Evolutionary conservation across 768 basidiomycete genomes (phyloP).

Genomic region (Botryobasidium botryosum): DNA sequence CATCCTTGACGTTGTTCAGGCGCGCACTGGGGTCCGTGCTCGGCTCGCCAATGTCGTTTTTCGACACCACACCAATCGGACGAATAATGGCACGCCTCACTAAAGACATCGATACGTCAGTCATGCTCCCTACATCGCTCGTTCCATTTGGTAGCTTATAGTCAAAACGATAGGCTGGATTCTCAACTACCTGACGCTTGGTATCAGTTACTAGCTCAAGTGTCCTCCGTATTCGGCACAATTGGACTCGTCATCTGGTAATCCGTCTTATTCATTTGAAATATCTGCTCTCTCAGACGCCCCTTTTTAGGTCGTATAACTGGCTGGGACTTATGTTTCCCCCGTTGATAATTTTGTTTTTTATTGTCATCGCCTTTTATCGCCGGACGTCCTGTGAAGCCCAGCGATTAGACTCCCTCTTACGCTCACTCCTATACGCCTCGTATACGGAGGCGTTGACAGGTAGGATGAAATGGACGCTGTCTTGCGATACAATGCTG

Average conservation of each 20-base stretch:
- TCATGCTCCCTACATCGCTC: slow-evolving; percentile 31
- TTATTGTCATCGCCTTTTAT: slow-evolving; percentile 15
- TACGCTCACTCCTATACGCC: slow-evolving; percentile 58
- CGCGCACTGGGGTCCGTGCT: slow-evolving; percentile 38
- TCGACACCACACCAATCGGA: slow-evolving; percentile 41
- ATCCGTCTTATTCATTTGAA: neutral
- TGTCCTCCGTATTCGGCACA: slow-evolving; percentile 35
- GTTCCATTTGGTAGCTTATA: slow-evolving; percentile 14
- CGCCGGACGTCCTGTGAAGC: slow-evolving; percentile 6
- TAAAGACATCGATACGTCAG: slow-evolving; percentile 44
- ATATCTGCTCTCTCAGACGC: neutral
- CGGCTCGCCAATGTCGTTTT: slow-evolving; percentile 61
- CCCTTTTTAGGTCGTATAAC: slow-evolving; percentile 9
- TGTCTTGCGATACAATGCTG: too few relatives aligned
- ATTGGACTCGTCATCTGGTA: slow-evolving; percentile 18
- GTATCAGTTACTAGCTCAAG: too few relatives aligned
- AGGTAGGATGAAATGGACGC: too few relatives aligned
- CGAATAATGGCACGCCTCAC: slow-evolving; percentile 40
- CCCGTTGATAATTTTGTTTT: slow-evolving; percentile 1
- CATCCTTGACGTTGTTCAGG: too few relatives aligned
- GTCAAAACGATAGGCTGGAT: slow-evolving; percentile 1
- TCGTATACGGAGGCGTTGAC: slow-evolving; percentile 65
- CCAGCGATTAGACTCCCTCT: slow-evolving; percentile 37
- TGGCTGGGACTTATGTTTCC: slow-evolving; percentile 12
- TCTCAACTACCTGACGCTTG: slow-evolving; percentile 27